Evolutionary conservation across 495 filamentous ascomycete species (phyloP), one percentile per base, ranked within the genome.

Genomic region (Penicillium roqueforti): DNA sequence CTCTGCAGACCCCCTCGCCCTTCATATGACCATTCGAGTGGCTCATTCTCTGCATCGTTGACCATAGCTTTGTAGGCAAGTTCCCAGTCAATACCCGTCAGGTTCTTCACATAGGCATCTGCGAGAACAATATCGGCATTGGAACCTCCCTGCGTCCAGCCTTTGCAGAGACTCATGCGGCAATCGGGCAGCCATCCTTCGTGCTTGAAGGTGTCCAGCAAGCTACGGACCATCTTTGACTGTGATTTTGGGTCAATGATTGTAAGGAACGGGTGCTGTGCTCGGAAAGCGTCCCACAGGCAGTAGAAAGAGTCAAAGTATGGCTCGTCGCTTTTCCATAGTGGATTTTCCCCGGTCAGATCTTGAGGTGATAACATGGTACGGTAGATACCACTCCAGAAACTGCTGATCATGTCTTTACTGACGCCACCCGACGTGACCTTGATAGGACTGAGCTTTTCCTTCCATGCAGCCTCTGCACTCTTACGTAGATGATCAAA

Each of bases 301-400:
- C 84, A 90, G 60, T 90, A 91, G 47, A 84, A 89, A 1, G 82
- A 86, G 60, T 91, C 87, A 60, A 84, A 91, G 54, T 91, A 90
- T 4, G 87, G 87, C 68, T 90, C 87, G 20, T 71, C 74, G 34
- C 81, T 87, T 6, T 80, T 54, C 84, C 87, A 91, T 1, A 85
- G 58, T 4, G 86, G 87, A 53, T 91, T 91, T 65, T 91, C 87
- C 0, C 86, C 86, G 0, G 87, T 90, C 60, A 89, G 85, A 48
- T 90, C 85, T 58, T 91, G 87, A 4, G 87, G 87, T 37, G 82
- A 86, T 14, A 89, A 76, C 83, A 88, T 83, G 0, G 85, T 84
- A 13, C 87, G 71, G 60, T 91, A 91, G 13, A 86, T 76, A 0
- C 84, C 87, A 46, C 81, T 86, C 75, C 84, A 89, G 62, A 89